Percentiles rank a stretch among this genome's conserved stretches.
phyloP scores from a whole-genome alignment of 495 filamentous ascomycete species.

The Penicillium atrosanguineum region DNA sequence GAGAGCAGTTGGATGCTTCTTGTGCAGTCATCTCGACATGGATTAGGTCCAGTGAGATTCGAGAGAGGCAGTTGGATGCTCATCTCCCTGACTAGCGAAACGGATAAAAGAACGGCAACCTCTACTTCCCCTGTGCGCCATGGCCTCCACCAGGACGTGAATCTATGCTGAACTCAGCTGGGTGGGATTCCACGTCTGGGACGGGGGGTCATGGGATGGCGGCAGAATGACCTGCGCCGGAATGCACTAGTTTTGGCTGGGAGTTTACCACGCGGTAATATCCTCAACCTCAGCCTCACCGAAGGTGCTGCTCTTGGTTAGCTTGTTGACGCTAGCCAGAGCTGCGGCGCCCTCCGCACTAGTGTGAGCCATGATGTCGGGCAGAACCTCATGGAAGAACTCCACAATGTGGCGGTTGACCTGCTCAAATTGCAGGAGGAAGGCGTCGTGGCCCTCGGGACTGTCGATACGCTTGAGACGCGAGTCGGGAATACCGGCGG shows the following conservation, averaged over 20 bases:
- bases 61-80: conserved; percentile 51
- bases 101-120: conserved; percentile 41
- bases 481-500: conserved; percentile 74
- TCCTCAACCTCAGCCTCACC: conserved; percentile 96
- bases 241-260: not conserved
- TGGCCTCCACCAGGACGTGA: conserved; percentile 10
- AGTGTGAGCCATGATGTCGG: conserved; percentile 76
- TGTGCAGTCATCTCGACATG: conserved; percentile 42
- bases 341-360: conserved; percentile 39
- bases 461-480: conserved; percentile 82
- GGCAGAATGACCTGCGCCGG: conserved; percentile 31
- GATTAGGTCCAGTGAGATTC: conserved; percentile 26
- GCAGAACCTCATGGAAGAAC: conserved; percentile 79
- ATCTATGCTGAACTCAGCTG: conserved; percentile 8
- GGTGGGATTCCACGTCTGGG: conserved; percentile 15
- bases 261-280: conserved; percentile 86
- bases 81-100: conserved; percentile 48
- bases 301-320: conserved; percentile 82
- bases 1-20: conserved; percentile 55
- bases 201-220: conserved; percentile 31
- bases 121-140: conserved; percentile 37
- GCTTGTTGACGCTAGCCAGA: conserved; percentile 38
- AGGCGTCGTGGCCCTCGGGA: conserved; percentile 94
- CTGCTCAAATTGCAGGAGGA: conserved; percentile 94
- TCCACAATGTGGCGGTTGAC: conserved; percentile 84